These are phyloP conservation scores for Pseudonitzschia pungens DNA, from an alignment of 108 stramenopile genomes.

Conservation along the genomic window DNA sequence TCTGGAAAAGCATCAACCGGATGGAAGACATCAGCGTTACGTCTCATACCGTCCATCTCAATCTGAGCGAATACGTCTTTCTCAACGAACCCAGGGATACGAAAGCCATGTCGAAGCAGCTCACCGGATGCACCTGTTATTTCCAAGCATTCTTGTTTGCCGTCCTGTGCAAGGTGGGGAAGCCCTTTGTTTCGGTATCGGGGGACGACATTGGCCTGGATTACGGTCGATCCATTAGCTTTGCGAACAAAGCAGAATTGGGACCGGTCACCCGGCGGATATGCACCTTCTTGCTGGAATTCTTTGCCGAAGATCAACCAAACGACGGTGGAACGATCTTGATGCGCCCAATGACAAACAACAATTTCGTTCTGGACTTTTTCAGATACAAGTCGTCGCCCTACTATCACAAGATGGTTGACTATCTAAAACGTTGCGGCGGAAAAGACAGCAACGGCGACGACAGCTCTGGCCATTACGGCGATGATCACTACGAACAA, in stretches of 20 bases:
- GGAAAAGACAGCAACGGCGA: too few species aligned
- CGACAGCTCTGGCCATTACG: background rate
- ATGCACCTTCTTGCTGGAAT: conserved; percentile 23
- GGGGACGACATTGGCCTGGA: conserved; percentile 14
- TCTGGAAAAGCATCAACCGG: conserved; percentile 33
- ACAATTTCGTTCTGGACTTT: conserved; percentile 33
- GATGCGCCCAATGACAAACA: conserved; percentile 36
- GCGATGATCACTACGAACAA: conserved; percentile 20
- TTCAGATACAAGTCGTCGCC: conserved; percentile 23
- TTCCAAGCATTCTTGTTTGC: conserved; percentile 36
- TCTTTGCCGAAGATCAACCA: conserved; percentile 27
- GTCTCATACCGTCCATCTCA: conserved; percentile 7
- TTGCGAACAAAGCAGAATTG: conserved; percentile 11
- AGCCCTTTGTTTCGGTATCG: conserved; percentile 8
- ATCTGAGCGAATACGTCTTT: conserved; percentile 17
- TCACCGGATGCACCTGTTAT: conserved; percentile 36
- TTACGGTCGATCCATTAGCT: conserved; percentile 18
- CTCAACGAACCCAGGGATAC: conserved; percentile 26
- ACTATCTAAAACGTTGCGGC: conserved; percentile 6
- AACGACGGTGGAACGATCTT: conserved; percentile 15
- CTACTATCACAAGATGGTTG: conserved; percentile 20
- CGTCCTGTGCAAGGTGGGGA: conserved; percentile 26
- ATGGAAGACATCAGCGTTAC: conserved; percentile 11
- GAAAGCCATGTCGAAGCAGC: conserved; percentile 31
- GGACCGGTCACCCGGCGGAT: conserved; percentile 12